Conservation (phyloP, 495 filamentous ascomycete species). For the Aspergillus hancockii region DNA sequence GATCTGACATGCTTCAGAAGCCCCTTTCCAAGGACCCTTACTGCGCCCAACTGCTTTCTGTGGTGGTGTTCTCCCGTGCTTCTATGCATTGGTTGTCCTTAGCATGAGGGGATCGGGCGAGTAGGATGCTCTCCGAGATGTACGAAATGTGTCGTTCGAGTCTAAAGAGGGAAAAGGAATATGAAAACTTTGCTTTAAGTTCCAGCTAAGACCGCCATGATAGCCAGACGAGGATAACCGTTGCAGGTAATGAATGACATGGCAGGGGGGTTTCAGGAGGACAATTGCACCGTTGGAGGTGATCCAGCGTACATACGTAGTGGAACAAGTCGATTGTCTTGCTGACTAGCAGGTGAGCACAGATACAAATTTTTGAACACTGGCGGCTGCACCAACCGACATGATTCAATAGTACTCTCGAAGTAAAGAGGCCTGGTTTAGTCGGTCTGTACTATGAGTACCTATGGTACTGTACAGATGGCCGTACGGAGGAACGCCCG, state of each 20-base stretch:
- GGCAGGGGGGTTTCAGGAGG: not conserved
- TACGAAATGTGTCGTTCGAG: not conserved
- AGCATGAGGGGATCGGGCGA: not conserved
- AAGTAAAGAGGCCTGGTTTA: no score
- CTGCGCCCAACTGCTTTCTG: not conserved
- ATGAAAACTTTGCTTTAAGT: slow-evolving; percentile 4
- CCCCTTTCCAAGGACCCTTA: not conserved
- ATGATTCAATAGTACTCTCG: no score
- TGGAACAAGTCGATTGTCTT: no score
- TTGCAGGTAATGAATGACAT: not conserved
- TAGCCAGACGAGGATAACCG: not conserved
- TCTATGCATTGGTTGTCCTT: slow-evolving; percentile 31
- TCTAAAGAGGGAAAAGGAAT: not conserved
- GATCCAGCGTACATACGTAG: no score
- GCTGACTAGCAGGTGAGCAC: no score
- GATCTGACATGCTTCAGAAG: not conserved
- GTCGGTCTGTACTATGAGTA: no score
- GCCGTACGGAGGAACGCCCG: no score
- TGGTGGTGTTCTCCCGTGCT: slow-evolving; percentile 32
- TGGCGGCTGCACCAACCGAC: no score
- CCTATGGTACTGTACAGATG: no score
- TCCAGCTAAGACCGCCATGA: not conserved
- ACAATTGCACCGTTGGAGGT: not conserved
- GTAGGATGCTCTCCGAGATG: slow-evolving; percentile 3
- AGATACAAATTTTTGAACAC: no score